A percentile compares a stretch with the other conserved stretches of the same genome.
Evolutionary conservation across 2,329 filamentous ascomycete species (phyloP).

Genomic region (Balansia obtecta): DNA sequence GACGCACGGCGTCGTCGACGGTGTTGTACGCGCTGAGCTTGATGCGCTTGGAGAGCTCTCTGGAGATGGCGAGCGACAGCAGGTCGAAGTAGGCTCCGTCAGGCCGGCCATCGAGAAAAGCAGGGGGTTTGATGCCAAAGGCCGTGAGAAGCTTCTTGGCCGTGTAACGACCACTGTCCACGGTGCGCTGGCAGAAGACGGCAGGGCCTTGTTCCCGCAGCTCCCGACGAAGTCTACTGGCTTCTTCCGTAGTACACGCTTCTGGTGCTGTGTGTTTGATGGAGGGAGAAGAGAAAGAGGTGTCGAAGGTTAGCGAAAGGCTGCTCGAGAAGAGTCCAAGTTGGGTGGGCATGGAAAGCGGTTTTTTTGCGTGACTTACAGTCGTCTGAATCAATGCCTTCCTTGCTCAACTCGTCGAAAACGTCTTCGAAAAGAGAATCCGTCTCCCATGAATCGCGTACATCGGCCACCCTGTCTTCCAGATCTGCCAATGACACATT

Average conservation of each 20-base stretch:
- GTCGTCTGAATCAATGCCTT: conserved; percentile 30
- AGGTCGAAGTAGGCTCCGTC: conserved; percentile 67
- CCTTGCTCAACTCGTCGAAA: conserved; percentile 44
- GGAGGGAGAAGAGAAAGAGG: not conserved
- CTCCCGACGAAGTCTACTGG: conserved; percentile 52
- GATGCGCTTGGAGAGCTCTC: conserved; percentile 69
- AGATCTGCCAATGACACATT: conserved; percentile 30
- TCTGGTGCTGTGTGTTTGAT: conserved; percentile 21
- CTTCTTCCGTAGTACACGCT: conserved; percentile 56
- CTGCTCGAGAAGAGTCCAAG: not conserved
- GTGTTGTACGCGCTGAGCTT: conserved; percentile 74
- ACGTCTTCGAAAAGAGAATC: conserved; percentile 53
- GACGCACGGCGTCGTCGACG: conserved; percentile 70
- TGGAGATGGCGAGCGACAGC: conserved; percentile 63
- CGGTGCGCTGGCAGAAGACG: conserved; percentile 61
- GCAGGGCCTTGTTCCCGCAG: conserved; percentile 67
- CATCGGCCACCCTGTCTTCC: conserved; percentile 38
- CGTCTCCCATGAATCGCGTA: conserved; percentile 46
- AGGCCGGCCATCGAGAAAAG: conserved; percentile 52
- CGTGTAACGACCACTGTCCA: conserved; percentile 56
- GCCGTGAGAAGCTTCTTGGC: conserved; percentile 78
- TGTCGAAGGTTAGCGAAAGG: not conserved
- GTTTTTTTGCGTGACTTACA: not conserved
- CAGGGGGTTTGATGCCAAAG: conserved; percentile 65
- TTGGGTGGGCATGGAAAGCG: not conserved